Conservation (phyloP, 352 stramenopile species). For the Globisporangium camurandrum region DNA sequence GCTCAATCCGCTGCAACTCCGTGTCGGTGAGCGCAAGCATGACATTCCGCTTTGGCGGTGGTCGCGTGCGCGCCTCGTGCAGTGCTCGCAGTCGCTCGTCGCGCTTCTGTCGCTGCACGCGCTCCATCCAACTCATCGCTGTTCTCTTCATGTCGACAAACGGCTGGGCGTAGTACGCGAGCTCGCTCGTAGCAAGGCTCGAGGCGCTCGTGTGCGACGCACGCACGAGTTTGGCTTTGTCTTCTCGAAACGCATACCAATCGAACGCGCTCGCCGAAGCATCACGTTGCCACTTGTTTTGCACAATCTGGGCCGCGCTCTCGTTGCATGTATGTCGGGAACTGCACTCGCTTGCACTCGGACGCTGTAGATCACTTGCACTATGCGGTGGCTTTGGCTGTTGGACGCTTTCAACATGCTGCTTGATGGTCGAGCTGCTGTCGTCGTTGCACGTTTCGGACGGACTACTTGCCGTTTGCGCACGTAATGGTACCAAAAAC, state of each 20-base stretch:
- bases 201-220: not conserved
- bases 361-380: not conserved
- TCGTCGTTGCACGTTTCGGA: no score
- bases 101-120: slow-evolving; percentile 15
- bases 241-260: slow-evolving; percentile 22
- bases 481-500: no score
- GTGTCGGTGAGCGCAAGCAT: slow-evolving; percentile 15
- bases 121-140: slow-evolving; percentile 29
- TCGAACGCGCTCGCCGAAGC: slow-evolving; percentile 10
- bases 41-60: slow-evolving; percentile 20
- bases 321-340: not conserved
- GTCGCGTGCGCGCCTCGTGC: slow-evolving; percentile 13
- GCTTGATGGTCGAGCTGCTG: no score
- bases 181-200: slow-evolving; percentile 8
- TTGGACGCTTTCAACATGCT: no score
- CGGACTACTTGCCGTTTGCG: no score
- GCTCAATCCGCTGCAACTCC: slow-evolving; percentile 9
- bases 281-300: slow-evolving; percentile 3
- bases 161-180: slow-evolving; percentile 44
- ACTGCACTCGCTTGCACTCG: no score
- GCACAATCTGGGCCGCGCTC: not conserved
- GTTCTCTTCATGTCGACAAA: slow-evolving; percentile 45
- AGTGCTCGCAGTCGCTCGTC: slow-evolving; percentile 12
- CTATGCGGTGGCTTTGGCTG: no score
- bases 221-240: slow-evolving; percentile 1